These are phyloP conservation scores for Xylaria sp. DNA, from an alignment of 2,329 filamentous ascomycete genomes.

Conservation along the genomic window DNA sequence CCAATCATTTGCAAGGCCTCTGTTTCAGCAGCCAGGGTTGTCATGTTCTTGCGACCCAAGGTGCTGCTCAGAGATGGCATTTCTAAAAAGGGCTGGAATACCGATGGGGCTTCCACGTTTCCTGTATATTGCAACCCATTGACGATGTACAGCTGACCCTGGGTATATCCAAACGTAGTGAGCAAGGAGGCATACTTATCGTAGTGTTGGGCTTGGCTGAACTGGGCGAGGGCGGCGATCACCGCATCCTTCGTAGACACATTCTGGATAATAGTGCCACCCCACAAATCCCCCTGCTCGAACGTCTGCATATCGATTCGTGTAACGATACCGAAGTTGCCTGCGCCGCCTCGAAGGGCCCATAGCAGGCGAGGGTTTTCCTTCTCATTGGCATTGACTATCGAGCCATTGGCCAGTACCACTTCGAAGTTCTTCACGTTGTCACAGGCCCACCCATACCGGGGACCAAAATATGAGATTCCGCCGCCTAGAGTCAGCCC, in stretches of 20 bases:
- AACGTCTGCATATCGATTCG: not conserved
- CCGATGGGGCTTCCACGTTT: not conserved
- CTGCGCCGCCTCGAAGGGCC: not conserved
- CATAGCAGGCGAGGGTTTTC: slow-evolving; percentile 2
- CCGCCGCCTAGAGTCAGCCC: slow-evolving; percentile 28
- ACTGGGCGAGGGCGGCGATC: not conserved
- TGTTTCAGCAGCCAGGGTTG: not conserved
- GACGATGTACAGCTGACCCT: not conserved
- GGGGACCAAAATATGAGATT: slow-evolving; percentile 24
- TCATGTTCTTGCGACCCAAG: not conserved
- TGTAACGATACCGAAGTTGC: slow-evolving; percentile 4
- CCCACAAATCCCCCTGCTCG: not conserved
- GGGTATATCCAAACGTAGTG: not conserved
- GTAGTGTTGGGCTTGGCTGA: not conserved
- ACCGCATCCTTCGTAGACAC: slow-evolving; percentile 13
- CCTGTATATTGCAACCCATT: not conserved
- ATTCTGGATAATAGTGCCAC: not conserved
- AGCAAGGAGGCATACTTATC: not conserved
- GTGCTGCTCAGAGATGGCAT: not conserved
- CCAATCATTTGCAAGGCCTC: not conserved
- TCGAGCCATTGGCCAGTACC: slow-evolving; percentile 26
- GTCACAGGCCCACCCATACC: slow-evolving; percentile 36
- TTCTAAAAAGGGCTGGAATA: not conserved
- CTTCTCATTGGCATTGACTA: slow-evolving; percentile 25
- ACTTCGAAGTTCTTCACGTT: slow-evolving; percentile 29